Percentiles rank a stretch among this genome's conserved stretches.
Conservation (phyloP, 176 grass and related monocot species). For the Panicum miliaceum region DNA sequence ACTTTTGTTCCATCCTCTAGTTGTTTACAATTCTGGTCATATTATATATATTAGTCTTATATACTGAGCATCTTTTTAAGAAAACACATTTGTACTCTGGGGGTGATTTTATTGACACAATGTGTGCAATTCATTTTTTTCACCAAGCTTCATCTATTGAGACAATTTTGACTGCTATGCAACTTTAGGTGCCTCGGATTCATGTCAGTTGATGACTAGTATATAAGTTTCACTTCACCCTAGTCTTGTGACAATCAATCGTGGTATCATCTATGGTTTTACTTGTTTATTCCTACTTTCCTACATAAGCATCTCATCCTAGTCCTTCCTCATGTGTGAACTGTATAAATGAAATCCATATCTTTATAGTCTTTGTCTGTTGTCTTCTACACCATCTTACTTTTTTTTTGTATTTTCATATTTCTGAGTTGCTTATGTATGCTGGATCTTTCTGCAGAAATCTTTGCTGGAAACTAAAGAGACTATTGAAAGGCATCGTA, state of each 20-base stretch:
- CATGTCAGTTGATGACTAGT: not conserved
- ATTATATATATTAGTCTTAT: slow-evolving; percentile 17
- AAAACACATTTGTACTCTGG: not conserved
- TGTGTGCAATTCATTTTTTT: not conserved
- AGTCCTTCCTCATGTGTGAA: slow-evolving; percentile 1
- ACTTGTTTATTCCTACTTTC: slow-evolving; percentile 10
- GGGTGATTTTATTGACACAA: not conserved
- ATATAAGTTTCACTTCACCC: slow-evolving; percentile 5
- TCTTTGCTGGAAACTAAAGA: slow-evolving; percentile 96
- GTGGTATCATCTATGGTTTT: not conserved
- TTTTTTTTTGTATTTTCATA: slow-evolving; percentile 6
- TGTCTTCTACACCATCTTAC: slow-evolving; percentile 31
- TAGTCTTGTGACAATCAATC: not conserved
- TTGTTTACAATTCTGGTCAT: slow-evolving; percentile 28
- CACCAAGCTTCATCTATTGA: slow-evolving; percentile 37
- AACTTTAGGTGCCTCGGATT: not conserved
- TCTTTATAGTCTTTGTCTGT: slow-evolving; percentile 33
- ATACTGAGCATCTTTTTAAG: slow-evolving; percentile 31
- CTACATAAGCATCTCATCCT: not conserved
- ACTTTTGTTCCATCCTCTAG: slow-evolving; percentile 16
- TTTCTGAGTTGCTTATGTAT: slow-evolving; percentile 50
- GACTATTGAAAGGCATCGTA: slow-evolving; percentile 86
- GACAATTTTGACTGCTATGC: slow-evolving; percentile 21
- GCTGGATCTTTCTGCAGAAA: slow-evolving; percentile 67
- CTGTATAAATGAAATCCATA: slow-evolving; percentile 16